These are phyloP conservation scores for Aspergillus sp. DNA, from an alignment of 2,329 filamentous ascomycete genomes.

Conservation along the genomic window DNA sequence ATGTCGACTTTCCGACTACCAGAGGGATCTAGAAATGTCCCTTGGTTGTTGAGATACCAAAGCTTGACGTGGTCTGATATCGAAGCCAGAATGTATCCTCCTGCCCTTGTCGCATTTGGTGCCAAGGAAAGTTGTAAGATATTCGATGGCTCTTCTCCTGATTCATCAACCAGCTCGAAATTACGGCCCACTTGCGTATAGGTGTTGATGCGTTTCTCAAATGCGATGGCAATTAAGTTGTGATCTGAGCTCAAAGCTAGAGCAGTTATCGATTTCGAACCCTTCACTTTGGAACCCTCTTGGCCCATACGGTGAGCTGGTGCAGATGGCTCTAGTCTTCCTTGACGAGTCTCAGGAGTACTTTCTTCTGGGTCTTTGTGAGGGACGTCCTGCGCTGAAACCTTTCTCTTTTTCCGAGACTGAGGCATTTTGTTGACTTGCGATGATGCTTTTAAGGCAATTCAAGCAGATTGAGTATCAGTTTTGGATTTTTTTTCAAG, in stretches of 20 bases:
- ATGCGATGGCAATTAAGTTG: background rate
- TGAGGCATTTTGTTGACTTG: too few relatives aligned
- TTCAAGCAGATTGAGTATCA: too few relatives aligned
- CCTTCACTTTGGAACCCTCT: background rate
- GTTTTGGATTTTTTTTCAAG: too few relatives aligned
- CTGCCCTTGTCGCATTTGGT: background rate
- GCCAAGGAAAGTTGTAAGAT: background rate
- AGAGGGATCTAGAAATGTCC: background rate
- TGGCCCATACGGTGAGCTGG: background rate
- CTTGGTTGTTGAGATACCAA: background rate
- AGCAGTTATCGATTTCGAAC: background rate
- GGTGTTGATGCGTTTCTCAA: background rate
- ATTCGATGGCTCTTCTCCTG: too few relatives aligned
- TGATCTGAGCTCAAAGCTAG: background rate
- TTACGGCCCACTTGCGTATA: background rate
- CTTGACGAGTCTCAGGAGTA: background rate
- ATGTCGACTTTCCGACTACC: too few relatives aligned
- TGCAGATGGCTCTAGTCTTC: background rate
- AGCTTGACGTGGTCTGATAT: background rate
- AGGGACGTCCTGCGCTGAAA: too few relatives aligned
- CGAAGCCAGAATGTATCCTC: background rate
- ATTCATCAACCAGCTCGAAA: too few relatives aligned
- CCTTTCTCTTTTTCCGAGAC: too few relatives aligned
- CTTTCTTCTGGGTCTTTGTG: background rate
- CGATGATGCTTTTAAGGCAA: too few relatives aligned